phyloP scores from a whole-genome alignment of 805 yeast species.

The Priceomyces melissophilus region DNA sequence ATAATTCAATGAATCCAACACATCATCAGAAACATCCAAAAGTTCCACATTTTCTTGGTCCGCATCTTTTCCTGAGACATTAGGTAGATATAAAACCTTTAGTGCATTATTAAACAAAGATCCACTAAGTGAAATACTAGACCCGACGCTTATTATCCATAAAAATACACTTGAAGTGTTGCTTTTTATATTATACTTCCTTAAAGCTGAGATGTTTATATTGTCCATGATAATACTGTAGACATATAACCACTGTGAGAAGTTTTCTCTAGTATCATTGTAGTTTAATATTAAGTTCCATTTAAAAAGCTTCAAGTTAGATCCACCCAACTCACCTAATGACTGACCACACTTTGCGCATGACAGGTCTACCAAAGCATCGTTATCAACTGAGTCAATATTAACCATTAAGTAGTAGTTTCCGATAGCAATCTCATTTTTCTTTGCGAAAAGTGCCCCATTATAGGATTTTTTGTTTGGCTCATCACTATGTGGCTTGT shows the following conservation, averaged over 20 bases:
- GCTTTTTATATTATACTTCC: slow-evolving; percentile 25
- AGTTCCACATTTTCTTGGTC: slow-evolving; percentile 14
- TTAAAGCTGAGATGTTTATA: slow-evolving; percentile 35
- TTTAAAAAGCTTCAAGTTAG: slow-evolving; percentile 39
- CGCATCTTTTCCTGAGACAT: slow-evolving; percentile 5
- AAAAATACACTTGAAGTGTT: slow-evolving; percentile 12
- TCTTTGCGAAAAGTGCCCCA: slow-evolving; percentile 43
- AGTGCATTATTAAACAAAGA: slow-evolving; percentile 17
- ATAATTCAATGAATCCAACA: slow-evolving; percentile 13
- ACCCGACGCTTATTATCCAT: slow-evolving; percentile 38
- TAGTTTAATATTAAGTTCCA: slow-evolving; percentile 48
- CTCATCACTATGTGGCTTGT: slow-evolving; percentile 54
- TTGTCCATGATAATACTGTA: slow-evolving; percentile 39
- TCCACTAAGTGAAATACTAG: slow-evolving; percentile 22
- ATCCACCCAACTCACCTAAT: slow-evolving; percentile 39
- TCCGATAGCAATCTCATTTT: slow-evolving; percentile 49
- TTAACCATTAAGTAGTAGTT: slow-evolving; percentile 50
- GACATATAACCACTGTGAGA: slow-evolving; percentile 32
- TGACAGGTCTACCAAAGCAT: slow-evolving; percentile 6
- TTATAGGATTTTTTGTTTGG: slow-evolving; percentile 29
- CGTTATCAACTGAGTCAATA: slow-evolving; percentile 2
- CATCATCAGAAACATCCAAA: slow-evolving; percentile 14
- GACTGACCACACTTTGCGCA: slow-evolving; percentile 36
- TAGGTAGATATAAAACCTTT: slow-evolving; percentile 25
- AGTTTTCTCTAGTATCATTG: slow-evolving; percentile 19